Conservation (phyloP, 1,284 basidiomycete genomes). For the Schizopora paradoxa region DNA sequence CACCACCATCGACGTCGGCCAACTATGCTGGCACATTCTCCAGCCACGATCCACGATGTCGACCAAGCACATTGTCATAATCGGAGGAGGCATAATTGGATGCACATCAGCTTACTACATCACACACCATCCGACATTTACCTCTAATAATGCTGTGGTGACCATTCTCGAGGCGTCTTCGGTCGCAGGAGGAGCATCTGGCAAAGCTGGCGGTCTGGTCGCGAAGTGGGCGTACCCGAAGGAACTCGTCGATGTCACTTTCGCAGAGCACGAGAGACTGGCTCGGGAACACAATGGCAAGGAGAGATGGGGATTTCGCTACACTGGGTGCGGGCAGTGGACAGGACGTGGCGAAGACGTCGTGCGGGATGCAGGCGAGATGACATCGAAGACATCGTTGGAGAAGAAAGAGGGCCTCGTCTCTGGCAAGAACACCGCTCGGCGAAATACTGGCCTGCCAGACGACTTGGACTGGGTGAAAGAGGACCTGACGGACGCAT, state of each 20-base stretch:
- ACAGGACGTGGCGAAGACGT: slow-evolving; percentile 44
- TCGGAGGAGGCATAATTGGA: slow-evolving; percentile 76
- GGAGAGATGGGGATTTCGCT: slow-evolving; percentile 80
- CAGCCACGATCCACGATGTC: no score
- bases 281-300: slow-evolving; percentile 70
- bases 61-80: slow-evolving; percentile 40
- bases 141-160: slow-evolving; percentile 37
- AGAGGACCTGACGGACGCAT: slow-evolving; percentile 51
- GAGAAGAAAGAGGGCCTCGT: slow-evolving; percentile 42
- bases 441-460: slow-evolving; percentile 36
- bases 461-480: slow-evolving; percentile 60
- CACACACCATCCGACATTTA: slow-evolving; percentile 48
- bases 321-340: slow-evolving; percentile 63
- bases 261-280: slow-evolving; percentile 72
- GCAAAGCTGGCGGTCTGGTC: slow-evolving; percentile 90
- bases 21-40: no score
- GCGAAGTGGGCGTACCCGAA: slow-evolving; percentile 77
- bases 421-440: slow-evolving; percentile 22
- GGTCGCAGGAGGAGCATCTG: slow-evolving; percentile 74
- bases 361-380: slow-evolving; percentile 24
- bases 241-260: slow-evolving; percentile 76
- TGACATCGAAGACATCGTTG: slow-evolving; percentile 25
- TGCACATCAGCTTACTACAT: slow-evolving; percentile 84
- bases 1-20: no score
- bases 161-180: slow-evolving; percentile 75